A percentile compares a stretch with the other conserved stretches of the same genome.
phyloP scores from a whole-genome alignment of 345 rosid genomes.

The Boechera retrofracta region DNA sequence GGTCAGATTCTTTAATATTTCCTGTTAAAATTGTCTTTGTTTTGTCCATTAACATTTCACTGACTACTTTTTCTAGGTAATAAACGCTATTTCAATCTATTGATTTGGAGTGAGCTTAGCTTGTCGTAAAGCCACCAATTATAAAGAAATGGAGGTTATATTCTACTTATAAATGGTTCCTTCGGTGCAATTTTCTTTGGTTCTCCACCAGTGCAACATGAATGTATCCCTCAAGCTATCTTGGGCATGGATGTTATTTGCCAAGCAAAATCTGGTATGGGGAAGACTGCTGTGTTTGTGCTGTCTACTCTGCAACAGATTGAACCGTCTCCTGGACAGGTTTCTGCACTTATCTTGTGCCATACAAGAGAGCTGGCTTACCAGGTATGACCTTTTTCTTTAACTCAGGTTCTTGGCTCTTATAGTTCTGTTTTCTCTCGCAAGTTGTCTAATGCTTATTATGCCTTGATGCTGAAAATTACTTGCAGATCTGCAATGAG shows the following conservation, averaged over 20 bases:
- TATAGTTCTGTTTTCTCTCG: neutral
- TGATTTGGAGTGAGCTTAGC: slow-evolving; percentile 69
- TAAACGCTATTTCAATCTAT: slow-evolving; percentile 46
- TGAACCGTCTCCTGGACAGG: slow-evolving; percentile 92
- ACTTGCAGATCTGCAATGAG: slow-evolving; percentile 86
- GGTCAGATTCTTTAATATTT: neutral
- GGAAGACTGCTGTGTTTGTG: slow-evolving; percentile 97
- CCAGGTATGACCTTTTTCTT: slow-evolving; percentile 57
- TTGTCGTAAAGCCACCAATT: slow-evolving; percentile 68
- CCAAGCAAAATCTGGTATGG: slow-evolving; percentile 99
- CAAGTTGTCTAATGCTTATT: neutral
- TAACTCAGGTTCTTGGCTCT: neutral
- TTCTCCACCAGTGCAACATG: slow-evolving; percentile 97
- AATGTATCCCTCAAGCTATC: slow-evolving; percentile 99
- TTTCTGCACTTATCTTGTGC: slow-evolving; percentile 87
- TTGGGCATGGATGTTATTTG: slow-evolving; percentile 98
- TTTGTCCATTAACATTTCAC: neutral
- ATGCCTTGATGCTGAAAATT: neutral
- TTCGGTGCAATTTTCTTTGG: slow-evolving; percentile 78
- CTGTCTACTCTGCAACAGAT: slow-evolving; percentile 90
- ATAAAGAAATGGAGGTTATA: slow-evolving; percentile 66
- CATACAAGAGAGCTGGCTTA: slow-evolving; percentile 98
- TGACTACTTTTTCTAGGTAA: slow-evolving; percentile 29
- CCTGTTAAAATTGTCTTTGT: neutral
- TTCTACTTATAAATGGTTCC: slow-evolving; percentile 82